Evolutionary conservation across 164 flowering plant species (phyloP).

Genomic region (Warburgia ugandensis): DNA sequence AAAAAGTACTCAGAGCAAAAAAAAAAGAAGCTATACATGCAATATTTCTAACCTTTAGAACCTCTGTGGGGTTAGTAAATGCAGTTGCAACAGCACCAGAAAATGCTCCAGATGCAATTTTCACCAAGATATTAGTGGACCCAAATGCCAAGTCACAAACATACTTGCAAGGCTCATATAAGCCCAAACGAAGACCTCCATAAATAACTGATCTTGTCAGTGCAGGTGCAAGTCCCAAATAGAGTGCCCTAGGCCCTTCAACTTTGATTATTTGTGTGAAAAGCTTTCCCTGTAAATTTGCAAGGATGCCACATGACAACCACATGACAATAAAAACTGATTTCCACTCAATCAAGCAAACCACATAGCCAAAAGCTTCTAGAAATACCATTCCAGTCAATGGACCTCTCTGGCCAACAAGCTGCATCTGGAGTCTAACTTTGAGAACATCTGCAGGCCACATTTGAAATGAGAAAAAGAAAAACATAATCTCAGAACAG

Average conservation of each 20-base stretch:
- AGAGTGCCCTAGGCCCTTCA: slow-evolving; percentile 76
- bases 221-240: slow-evolving; percentile 81
- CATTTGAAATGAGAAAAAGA: slow-evolving; percentile 8
- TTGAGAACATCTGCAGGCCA: slow-evolving; percentile 84
- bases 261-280: slow-evolving; percentile 47
- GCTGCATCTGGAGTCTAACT: slow-evolving; percentile 98
- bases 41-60: slow-evolving; percentile 59
- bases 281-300: slow-evolving; percentile 47
- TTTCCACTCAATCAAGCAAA: neutral
- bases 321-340: neutral
- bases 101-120: slow-evolving; percentile 84
- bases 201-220: slow-evolving; percentile 74
- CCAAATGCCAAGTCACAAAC: slow-evolving; percentile 66
- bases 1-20: too few relatives aligned
- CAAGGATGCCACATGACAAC: slow-evolving; percentile 1
- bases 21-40: neutral
- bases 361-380: neutral
- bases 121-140: slow-evolving; percentile 64
- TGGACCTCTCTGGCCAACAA: slow-evolving; percentile 87
- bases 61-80: slow-evolving; percentile 85
- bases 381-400: slow-evolving; percentile 70
- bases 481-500: neutral
- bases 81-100: slow-evolving; percentile 89
- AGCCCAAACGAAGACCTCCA: slow-evolving; percentile 88
- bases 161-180: slow-evolving; percentile 92